These are phyloP conservation scores for Taphrina pruni DNA, from an alignment of 1,139 yeast species.

Conservation along the genomic window DNA sequence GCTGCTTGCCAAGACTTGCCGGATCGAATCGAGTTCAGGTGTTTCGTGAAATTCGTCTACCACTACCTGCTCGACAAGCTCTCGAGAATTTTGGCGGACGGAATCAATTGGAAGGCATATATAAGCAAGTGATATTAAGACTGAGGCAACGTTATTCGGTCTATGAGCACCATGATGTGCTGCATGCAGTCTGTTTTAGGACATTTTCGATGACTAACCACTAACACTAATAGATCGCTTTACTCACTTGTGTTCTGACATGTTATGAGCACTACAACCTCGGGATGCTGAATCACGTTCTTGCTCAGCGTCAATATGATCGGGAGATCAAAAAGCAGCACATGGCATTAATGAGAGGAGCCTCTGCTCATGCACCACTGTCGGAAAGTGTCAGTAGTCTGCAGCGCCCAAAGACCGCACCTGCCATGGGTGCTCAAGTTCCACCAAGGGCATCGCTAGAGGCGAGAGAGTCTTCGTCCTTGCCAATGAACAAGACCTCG, in stretches of 20 bases:
- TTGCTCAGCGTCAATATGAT: not conserved
- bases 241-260: not conserved
- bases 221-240: not conserved
- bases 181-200: not conserved
- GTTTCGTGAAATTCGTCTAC: not conserved
- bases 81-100: not conserved
- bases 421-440: not conserved
- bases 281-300: not conserved
- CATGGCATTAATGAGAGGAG: not conserved
- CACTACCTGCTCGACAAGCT: constrained; percentile 9
- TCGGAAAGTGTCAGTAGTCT: not conserved
- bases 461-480: not conserved
- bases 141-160: not conserved
- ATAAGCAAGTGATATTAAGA: not conserved
- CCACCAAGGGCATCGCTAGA: not conserved
- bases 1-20: constrained; percentile 17
- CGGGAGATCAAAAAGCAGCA: constrained; percentile 6
- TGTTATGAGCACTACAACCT: constrained; percentile 19
- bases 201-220: not conserved
- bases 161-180: constrained; percentile 6
- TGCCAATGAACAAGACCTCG: not conserved
- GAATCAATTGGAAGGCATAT: not conserved
- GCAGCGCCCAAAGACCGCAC: not conserved
- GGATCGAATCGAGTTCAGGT: constrained; percentile 10
- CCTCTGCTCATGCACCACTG: constrained; percentile 8